Evolutionary conservation across 352 stramenopile genomes (phyloP), one percentile per base, ranked within the genome.

Genomic region (Phytopythium litorale): DNA sequence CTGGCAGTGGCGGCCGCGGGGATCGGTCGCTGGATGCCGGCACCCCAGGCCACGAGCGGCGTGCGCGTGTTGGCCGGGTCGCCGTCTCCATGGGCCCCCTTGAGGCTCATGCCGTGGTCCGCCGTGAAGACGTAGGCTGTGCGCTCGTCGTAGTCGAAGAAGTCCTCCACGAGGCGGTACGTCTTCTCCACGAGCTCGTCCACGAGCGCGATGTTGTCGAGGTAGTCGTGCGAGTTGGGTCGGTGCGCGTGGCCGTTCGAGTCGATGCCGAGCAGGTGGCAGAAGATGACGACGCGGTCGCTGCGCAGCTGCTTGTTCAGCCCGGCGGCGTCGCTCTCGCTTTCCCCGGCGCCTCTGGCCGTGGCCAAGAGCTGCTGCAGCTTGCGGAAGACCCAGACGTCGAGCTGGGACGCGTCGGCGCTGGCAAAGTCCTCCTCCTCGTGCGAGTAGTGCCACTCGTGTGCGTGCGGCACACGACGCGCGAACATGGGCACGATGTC

Each of bases 401-500:
- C 87, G 21, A 96, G 67, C 35, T 80, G 68, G 4, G 83, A 91
- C 1, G 84, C 64, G 54, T 96, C 84, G 12, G 56, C 60, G n/a
- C 78, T 78, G 9, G 87, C 84, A 72, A 96, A 94, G 59, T 96
- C 84, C 56, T 96, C 84, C 16, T 92, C 83, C 15, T 80, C 72
- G 38, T 87, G 72, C 28, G 84, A 92, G 64, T 96, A 94, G 60
- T 90, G 81, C 63, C 69, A 61, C 62, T 91, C 84, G 45, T 55
- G 59, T 21, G 82, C 82, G 38, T 93, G 85, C 46, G 76, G 33
- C 62, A 92, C 81, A n/a, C 83, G 74, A 15, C 87, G 81, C 42
- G 87, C 78, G 62, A 96, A 92, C 84, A 96, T 93, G 53, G 82
- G 87, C 18, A 92, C 86, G 60, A 95, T 95, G 53, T 95, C 87